Base-by-base conservation (phyloP, 1,284 basidiomycete species). In the Marasmius fiardii region DNA sequence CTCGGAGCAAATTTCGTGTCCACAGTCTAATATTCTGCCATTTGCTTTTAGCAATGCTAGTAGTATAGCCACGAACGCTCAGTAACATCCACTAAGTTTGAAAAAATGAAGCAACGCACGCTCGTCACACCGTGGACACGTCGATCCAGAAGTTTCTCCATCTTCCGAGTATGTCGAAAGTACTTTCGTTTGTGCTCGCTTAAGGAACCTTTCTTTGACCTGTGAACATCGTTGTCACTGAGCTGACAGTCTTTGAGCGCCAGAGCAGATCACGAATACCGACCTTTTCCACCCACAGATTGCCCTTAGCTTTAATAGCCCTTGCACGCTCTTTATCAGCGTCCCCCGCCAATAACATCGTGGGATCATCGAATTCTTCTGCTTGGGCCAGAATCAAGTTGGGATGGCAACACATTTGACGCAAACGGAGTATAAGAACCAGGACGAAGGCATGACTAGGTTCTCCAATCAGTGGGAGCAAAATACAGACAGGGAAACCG, bases 401-500 rank as follows among this genome's bases (percentile, higher is more conserved):
- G 0, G 86, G 86, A 62, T 88, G 86, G 55, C 81, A 81, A 63
- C 84, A 86, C 0, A 86, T 69, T 63, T 88, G 86, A 3, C 86
- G 76, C 45, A 88, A 67, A n/a, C 86, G 82, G 21, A 88, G 72
- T 39, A 88, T 83, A 77, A 86, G 74, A 24, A 83, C 82, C 50
- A 84, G 67, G 31, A 84, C 71, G n/a, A 63, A 70, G 1, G 77
- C 68, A 63, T 82, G 77, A 59, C 81, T 84, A 55, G 50, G 54
- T 26, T 31, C 28, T 31, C 28, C 10, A 12, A 60, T 60, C 31
- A 56, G 33, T 11, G 45, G 6, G 35, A 49, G 8, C 54, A 23
- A 43, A 43, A 5, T 52, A 5, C 18, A 44, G 26, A 26, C 51
- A n/a, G n/a, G 21, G n/a, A 34, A 35, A 5, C 71, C 78, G 18